Evolutionary conservation across 768 basidiomycete genomes (phyloP).

Genomic region (Leccinum pellstonianum): DNA sequence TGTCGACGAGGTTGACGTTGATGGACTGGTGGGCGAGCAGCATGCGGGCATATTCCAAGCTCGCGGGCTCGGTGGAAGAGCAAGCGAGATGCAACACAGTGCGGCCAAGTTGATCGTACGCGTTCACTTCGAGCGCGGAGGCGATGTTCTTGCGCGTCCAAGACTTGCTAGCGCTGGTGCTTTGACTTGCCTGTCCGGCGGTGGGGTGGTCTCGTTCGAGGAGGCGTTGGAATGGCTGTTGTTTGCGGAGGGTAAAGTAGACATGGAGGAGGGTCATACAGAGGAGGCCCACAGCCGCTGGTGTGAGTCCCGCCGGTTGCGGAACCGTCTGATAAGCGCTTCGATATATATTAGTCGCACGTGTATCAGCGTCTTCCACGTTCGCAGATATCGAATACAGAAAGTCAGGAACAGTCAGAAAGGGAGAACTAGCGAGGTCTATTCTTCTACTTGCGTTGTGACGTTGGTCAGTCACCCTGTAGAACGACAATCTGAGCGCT

Average conservation of each 20-base stretch:
- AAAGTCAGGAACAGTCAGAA: too few species aligned
- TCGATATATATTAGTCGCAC: not conserved
- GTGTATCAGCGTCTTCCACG: slow-evolving; percentile 1
- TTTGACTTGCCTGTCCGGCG: slow-evolving; percentile 25
- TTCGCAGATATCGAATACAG: too few species aligned
- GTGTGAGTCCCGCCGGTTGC: too few species aligned
- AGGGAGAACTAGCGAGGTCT: too few species aligned
- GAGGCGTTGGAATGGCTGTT: slow-evolving; percentile 74
- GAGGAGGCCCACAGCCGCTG: too few species aligned
- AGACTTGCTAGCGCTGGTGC: slow-evolving; percentile 54
- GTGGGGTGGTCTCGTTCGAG: slow-evolving; percentile 51
- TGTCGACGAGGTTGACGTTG: slow-evolving; percentile 77
- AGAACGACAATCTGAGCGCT: too few species aligned
- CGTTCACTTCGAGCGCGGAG: slow-evolving; percentile 58
- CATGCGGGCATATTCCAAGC: slow-evolving; percentile 73
- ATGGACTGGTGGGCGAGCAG: slow-evolving; percentile 73
- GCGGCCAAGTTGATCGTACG: slow-evolving; percentile 66
- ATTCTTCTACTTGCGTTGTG: too few species aligned
- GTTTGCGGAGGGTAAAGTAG: slow-evolving; percentile 65
- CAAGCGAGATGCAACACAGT: slow-evolving; percentile 85
- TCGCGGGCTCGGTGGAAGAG: slow-evolving; percentile 53
- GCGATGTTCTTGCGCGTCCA: slow-evolving; percentile 50
- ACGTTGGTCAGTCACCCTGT: too few species aligned
- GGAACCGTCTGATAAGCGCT: too few species aligned
- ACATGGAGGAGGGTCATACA: slow-evolving; percentile 79